Evolutionary conservation across 176 grass and related monocot genomes (phyloP), one percentile per base, ranked within the genome.

Genomic region (Poa annua): DNA sequence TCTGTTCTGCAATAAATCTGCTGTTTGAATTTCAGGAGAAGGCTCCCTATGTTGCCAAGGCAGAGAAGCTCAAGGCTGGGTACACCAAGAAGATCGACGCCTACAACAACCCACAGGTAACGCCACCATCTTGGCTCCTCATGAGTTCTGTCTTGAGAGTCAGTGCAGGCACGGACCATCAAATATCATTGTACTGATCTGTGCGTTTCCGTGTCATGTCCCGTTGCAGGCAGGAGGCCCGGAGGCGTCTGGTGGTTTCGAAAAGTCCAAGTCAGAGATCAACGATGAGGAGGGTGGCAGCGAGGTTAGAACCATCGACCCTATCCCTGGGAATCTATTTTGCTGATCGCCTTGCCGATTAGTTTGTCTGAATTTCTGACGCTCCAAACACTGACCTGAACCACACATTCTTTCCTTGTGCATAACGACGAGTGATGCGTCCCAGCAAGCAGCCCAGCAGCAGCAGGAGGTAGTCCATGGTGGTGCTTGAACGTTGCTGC

Each of bases 211-310:
- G 0, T 65, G 11, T 5, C 20, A 41, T 33, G 7, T 22, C 26
- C 33, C 3, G 0, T 22, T 79, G 38, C 80, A 90, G 84, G 32
- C 80, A 59, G 84, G 21, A 54, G 82, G 71, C 39, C 39, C 39
- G 4, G 9, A 6, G 0, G 68, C 38, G 0, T 83, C 88, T 1
- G 96, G 90, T 3, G 94, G 94, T 54, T 97, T 90, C 12, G 95
- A 92, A 86, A 97, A 97, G 86, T 94, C 95, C 79, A 94, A 92
- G 80, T 97, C 95, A 7, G 95, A 97, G 90, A 71, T 97, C 15
- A 88, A 94, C 21, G 91, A 97, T 16, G 91, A 92, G 24, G 92
- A 93, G 0, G 83, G 77, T 4, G 92, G 80, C 3, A 91, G 91
- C 25, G 92, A 88, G 89, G 95, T 94, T 7, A 71, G 44, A 32